Evolutionary conservation across 768 basidiomycete genomes (phyloP), one percentile per base, ranked within the genome.

Genomic region (Hydnomerulius pinastri): DNA sequence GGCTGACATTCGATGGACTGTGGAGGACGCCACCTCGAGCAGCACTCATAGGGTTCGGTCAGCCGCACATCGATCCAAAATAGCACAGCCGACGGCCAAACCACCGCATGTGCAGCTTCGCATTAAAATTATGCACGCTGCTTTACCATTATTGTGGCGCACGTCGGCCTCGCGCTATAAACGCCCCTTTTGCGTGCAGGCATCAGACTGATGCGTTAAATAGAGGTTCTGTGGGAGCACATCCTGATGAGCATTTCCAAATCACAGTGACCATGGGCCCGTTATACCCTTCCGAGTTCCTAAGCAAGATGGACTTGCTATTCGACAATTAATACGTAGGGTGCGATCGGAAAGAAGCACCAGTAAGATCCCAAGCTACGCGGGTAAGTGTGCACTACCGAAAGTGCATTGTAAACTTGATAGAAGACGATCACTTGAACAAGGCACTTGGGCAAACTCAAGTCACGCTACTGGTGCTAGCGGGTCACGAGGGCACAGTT

Each of bases 111-210:
- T 11, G n/a, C 23, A 39, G 28, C n/a, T 36, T 1, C n/a, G 17
- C 13, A 25, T 24, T 18, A 11, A 10, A 18, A 29, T 18, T 7
- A 43, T 27, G 25, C n/a, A 43, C 25, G 48, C 21, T 43, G 41
- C 12, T 24, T 21, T 13, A 40, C 12, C 38, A 25, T 25, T n/a
- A 25, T 43, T n/a, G n/a, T n/a, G 37, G 20, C 27, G 40, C n/a
- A 43, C 56, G 56, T 50, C 55, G 48, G 48, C 59, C 60, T 61
- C 52, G 43, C 54, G 44, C 51, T 43, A 38, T 27, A 39, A 51
- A 51, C 43, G 50, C 28, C 32, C 29, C 17, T 39, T 23, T 23
- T 37, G 51, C 45, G 45, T 52, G 51, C 30, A n/a, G 33, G 43
- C 49, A 43, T n/a, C n/a, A 37, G 32, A 43, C 39, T 52, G 45